Base-by-base conservation (phyloP, 2,329 filamentous ascomycete species). In the Thermoascus crustaceus region DNA sequence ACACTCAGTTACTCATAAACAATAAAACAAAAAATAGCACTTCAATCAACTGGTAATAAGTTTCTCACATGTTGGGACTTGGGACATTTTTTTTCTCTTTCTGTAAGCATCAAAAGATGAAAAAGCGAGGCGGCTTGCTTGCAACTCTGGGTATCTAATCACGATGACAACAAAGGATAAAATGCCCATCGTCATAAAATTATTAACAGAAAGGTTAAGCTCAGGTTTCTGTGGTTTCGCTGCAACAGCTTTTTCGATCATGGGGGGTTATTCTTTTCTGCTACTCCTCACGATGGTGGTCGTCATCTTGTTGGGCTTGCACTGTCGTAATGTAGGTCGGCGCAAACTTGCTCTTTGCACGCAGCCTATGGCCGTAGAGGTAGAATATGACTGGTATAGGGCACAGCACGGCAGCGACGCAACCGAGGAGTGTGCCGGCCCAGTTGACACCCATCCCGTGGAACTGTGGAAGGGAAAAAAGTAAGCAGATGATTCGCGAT, bases 351-450 rank as follows among this genome's bases (percentile, higher is more conserved):
- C 57, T 61, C 43, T 45, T 57, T 10, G 45, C 48, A 9, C 58
- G 52, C 8, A 61, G 39, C 14, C 44, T 42, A 38, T 45, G 29
- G 37, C 53, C 49, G 24, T 48, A 63, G 30, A 61, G 44, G 30
- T 54, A 60, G 41, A 65, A 63, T 4, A 45, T 38, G 8, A 64
- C 35, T 0, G 61, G 61, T 29, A 64, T 61, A 4, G 61, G 61
- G 17, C 61, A 50, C 13, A 61, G 42, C n/a, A 53, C 34, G 3
- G 48, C 43, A 2, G 60, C 49, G 4, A 64, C 33, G 34, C 58
- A 59, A 9, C 60, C 61, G 5, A 64, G 53, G 3, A 64, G 43
- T 7, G 57, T 61, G 7, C 48, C 43, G 1, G 59, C 58, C 53
- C 54, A 63, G 24, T 60, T 46, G 5, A 56, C 45, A 11, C 54